Evolutionary conservation across 352 stramenopile species (phyloP).

Genomic region (Lagenidium giganteum): DNA sequence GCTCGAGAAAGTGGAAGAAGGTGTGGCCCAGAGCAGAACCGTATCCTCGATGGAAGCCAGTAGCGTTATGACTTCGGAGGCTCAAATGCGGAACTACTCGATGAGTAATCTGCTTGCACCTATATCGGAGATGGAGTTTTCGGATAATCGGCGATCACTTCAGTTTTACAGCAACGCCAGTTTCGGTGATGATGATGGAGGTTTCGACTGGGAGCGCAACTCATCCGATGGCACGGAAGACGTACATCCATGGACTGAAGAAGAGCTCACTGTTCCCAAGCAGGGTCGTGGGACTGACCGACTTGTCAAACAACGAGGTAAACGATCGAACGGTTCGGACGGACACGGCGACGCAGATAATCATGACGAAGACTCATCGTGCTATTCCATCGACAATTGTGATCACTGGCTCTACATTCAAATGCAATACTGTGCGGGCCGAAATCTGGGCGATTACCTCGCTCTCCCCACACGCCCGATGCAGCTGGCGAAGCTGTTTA

Average conservation of each 20-base stretch:
- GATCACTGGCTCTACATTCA: constrained; percentile 92
- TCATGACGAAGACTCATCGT: constrained; percentile 37
- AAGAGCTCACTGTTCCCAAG: constrained; percentile 7
- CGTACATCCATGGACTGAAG: constrained; percentile 38
- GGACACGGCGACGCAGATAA: background rate
- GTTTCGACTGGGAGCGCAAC: constrained; percentile 77
- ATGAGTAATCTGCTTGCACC: constrained; percentile 68
- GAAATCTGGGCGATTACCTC: constrained; percentile 85
- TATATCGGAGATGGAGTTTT: constrained; percentile 65
- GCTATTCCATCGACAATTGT: constrained; percentile 45
- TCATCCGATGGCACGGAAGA: constrained; percentile 30
- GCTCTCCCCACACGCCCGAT: constrained; percentile 60
- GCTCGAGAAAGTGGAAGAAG: constrained; percentile 83
- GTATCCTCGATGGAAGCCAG: constrained; percentile 1
- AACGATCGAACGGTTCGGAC: constrained; percentile 8
- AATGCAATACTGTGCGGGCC: constrained; percentile 88
- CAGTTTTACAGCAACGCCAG: constrained; percentile 45
- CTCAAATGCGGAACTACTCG: constrained; percentile 48
- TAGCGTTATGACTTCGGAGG: constrained; percentile 15
- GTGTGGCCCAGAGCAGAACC: background rate
- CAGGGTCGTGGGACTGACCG: too few relatives aligned
- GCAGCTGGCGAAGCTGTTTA: constrained; percentile 72
- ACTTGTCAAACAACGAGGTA: constrained; percentile 5
- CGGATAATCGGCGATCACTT: constrained; percentile 33
- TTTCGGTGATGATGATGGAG: constrained; percentile 45